Conservation (phyloP, 2,329 filamentous ascomycete species). For the Sporothrix mexicana region DNA sequence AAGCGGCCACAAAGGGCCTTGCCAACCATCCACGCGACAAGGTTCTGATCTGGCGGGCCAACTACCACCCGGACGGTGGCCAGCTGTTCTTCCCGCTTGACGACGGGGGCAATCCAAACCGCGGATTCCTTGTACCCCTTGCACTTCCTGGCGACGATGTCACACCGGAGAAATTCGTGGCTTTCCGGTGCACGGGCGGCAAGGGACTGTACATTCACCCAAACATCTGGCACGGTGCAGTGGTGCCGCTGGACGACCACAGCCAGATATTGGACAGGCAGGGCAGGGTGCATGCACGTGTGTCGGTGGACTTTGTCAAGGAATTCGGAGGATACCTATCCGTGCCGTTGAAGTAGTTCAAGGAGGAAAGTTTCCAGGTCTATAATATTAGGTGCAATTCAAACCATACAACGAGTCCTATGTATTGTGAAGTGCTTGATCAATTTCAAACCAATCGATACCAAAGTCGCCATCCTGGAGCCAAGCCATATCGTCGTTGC, state of each 20-base stretch:
- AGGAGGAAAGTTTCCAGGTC: not conserved
- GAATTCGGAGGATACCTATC: constrained; percentile 15
- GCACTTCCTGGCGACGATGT: constrained; percentile 4
- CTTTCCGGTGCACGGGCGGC: constrained; percentile 2
- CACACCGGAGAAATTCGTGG: constrained; percentile 11
- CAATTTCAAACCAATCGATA: constrained; percentile 23
- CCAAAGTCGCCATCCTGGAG: constrained; percentile 11
- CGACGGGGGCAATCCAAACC: not conserved
- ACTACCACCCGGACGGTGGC: constrained; percentile 21
- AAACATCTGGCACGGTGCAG: constrained; percentile 25
- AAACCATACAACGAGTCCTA: not conserved
- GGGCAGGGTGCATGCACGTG: constrained; percentile 14
- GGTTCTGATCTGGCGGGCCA: constrained; percentile 21
- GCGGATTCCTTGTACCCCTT: constrained; percentile 6
- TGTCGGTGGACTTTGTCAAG: constrained; percentile 20
- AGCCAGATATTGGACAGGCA: constrained; percentile 14
- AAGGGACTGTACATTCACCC: constrained; percentile 23
- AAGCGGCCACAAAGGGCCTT: not conserved
- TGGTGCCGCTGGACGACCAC: constrained; percentile 18
- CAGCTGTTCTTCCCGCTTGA: constrained; percentile 14
- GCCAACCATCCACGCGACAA: constrained; percentile 10
- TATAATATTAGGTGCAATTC: not conserved
- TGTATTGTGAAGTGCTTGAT: not conserved
- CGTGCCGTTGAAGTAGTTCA: not conserved
- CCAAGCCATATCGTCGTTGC: constrained; percentile 8